A percentile compares a stretch with the other conserved stretches of the same genome.
Evolutionary conservation across 1,284 basidiomycete species (phyloP).

Genomic region (Sparassis latifolia): DNA sequence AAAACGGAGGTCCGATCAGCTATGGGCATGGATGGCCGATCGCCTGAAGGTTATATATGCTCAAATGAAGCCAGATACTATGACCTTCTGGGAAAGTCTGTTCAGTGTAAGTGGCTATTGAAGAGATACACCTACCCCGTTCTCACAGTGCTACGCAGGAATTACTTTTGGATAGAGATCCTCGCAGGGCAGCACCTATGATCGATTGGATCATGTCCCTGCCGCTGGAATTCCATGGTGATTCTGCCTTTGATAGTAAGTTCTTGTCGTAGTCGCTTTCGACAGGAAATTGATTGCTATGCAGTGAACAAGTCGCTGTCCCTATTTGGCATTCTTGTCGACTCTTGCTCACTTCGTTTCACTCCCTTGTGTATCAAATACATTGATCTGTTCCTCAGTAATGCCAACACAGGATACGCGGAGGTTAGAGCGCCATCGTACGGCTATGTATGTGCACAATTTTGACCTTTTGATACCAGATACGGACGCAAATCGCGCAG

Average conservation of each 20-base stretch:
- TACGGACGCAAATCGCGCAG: constrained; percentile 66
- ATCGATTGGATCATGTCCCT: constrained; percentile 78
- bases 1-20: constrained; percentile 41
- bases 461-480: constrained; percentile 32
- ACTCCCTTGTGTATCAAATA: constrained; percentile 63
- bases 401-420: constrained; percentile 76
- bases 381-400: constrained; percentile 66
- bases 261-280: constrained; percentile 3
- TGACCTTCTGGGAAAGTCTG: constrained; percentile 66
- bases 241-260: constrained; percentile 72
- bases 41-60: constrained; percentile 68
- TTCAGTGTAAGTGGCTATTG: constrained; percentile 41
- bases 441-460: background rate
- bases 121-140: background rate
- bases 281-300: background rate
- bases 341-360: constrained; percentile 57
- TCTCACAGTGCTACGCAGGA: constrained; percentile 33
- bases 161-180: constrained; percentile 74
- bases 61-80: constrained; percentile 81
- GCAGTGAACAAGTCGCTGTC: constrained; percentile 66
- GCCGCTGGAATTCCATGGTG: constrained; percentile 74
- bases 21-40: constrained; percentile 83
- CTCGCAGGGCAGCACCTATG: constrained; percentile 74
- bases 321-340: constrained; percentile 53
- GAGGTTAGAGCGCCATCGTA: constrained; percentile 45